Conservation (phyloP, 2,329 filamentous ascomycete genomes). For the Arthroderma sp. region DNA sequence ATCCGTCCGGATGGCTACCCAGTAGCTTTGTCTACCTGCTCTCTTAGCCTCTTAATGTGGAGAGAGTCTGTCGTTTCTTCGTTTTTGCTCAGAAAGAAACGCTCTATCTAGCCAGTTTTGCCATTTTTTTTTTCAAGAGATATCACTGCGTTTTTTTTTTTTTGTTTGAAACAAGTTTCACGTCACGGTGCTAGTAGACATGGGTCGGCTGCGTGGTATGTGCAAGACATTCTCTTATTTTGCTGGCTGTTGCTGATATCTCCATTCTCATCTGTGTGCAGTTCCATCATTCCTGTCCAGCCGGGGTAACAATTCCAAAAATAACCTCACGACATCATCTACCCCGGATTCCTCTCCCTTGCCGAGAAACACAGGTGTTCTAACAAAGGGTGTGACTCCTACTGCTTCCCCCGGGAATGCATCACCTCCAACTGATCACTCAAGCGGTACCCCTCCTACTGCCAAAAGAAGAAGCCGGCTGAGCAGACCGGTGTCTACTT, state of each 20-base stretch:
- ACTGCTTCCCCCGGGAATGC: slow-evolving; percentile 2
- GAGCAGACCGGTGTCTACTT: not conserved
- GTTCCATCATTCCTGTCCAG: slow-evolving; percentile 8
- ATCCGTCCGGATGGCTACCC: not conserved
- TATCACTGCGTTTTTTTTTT: too few relatives aligned
- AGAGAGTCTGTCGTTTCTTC: too few relatives aligned
- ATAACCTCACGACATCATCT: not conserved
- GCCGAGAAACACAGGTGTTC: not conserved
- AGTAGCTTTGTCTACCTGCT: not conserved
- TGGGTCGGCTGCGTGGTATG: too few relatives aligned
- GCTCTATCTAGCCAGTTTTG: too few relatives aligned
- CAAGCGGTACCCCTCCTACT: not conserved
- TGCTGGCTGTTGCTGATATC: too few relatives aligned
- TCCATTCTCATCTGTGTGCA: not conserved
- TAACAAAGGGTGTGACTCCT: slow-evolving; percentile 1
- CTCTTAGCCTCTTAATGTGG: too few relatives aligned
- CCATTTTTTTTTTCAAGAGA: too few relatives aligned
- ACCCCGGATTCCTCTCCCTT: slow-evolving; percentile 1
- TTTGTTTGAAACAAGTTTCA: too few relatives aligned
- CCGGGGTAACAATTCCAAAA: slow-evolving; percentile 6
- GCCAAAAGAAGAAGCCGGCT: not conserved
- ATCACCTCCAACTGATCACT: too few relatives aligned
- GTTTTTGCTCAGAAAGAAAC: too few relatives aligned
- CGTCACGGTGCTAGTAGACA: too few relatives aligned
- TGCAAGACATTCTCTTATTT: too few relatives aligned